Percentiles rank a stretch among this genome's conserved stretches.
phyloP scores from a whole-genome alignment of 2,329 filamentous ascomycete species.

The Cladosporium sp. region DNA sequence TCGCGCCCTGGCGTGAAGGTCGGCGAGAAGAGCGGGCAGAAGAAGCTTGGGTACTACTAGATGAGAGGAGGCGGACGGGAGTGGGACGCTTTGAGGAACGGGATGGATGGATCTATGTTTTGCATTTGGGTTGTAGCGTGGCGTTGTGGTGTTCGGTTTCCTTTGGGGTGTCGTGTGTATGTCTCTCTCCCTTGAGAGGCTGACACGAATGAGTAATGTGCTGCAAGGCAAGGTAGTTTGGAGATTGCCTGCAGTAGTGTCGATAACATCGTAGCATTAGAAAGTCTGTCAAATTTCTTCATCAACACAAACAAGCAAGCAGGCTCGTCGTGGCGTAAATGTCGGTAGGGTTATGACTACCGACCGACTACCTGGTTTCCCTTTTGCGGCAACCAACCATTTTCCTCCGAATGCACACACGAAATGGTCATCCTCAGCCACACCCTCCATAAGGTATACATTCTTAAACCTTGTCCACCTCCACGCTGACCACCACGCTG shows the following conservation, averaged over 20 bases:
- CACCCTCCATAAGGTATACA: background rate
- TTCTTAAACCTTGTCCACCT: background rate
- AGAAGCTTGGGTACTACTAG: constrained; percentile 21
- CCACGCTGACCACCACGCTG: background rate
- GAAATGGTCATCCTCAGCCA: background rate
- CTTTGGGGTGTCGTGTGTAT: background rate
- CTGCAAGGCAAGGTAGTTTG: background rate
- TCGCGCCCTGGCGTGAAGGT: constrained; percentile 25
- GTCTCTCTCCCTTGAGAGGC: background rate
- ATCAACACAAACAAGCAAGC: background rate
- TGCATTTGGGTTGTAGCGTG: constrained; percentile 7
- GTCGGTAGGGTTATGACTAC: too few species aligned
- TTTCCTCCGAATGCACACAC: background rate
- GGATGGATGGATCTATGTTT: background rate
- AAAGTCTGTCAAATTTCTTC: background rate
- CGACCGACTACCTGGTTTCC: too few species aligned
- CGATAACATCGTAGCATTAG: background rate
- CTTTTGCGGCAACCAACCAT: background rate
- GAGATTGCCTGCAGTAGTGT: background rate
- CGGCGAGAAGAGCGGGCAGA: constrained; percentile 24
- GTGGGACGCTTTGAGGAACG: background rate
- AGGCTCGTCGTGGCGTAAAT: background rate
- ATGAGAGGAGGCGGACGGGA: background rate
- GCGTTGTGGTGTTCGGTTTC: background rate
- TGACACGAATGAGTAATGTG: background rate